phyloP scores from a whole-genome alignment of 495 filamentous ascomycete species.

The Xylaria bambusicola region DNA sequence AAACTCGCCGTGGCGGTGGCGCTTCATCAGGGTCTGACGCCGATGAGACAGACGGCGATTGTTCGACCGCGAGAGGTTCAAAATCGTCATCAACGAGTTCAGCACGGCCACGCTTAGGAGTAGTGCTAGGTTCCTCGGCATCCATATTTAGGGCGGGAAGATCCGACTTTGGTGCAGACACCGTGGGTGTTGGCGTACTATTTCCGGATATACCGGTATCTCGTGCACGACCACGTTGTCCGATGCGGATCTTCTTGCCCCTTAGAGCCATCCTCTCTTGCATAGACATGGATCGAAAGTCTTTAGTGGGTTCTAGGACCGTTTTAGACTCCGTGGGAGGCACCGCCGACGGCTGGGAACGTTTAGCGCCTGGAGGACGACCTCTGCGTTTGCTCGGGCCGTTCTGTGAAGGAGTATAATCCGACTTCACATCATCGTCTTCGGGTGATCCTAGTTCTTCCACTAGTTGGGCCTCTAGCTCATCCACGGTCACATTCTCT shows the following conservation, averaged over 20 bases:
- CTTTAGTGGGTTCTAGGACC: constrained; percentile 17
- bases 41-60: constrained; percentile 24
- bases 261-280: constrained; percentile 46
- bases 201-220: constrained; percentile 21
- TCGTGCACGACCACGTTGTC: constrained; percentile 25
- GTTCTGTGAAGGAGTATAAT: constrained; percentile 4
- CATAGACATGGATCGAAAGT: constrained; percentile 43
- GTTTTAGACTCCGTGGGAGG: constrained; percentile 1
- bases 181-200: constrained; percentile 15
- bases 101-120: constrained; percentile 21
- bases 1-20: not conserved
- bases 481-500: constrained; percentile 25
- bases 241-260: constrained; percentile 49
- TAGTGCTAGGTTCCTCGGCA: constrained; percentile 15
- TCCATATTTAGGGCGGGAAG: not conserved
- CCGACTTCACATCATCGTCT: constrained; percentile 12
- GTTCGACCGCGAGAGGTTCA: constrained; percentile 31
- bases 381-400: constrained; percentile 6
- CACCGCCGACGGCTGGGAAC: constrained; percentile 5
- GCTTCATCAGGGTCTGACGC: constrained; percentile 21
- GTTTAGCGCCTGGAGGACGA: constrained; percentile 9
- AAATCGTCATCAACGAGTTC: constrained; percentile 37
- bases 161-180: constrained; percentile 9
- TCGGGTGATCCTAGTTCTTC: constrained; percentile 21
- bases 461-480: constrained; percentile 30